Base-by-base conservation (phyloP, 768 basidiomycete genomes). In the Floccularia luteovirens region DNA sequence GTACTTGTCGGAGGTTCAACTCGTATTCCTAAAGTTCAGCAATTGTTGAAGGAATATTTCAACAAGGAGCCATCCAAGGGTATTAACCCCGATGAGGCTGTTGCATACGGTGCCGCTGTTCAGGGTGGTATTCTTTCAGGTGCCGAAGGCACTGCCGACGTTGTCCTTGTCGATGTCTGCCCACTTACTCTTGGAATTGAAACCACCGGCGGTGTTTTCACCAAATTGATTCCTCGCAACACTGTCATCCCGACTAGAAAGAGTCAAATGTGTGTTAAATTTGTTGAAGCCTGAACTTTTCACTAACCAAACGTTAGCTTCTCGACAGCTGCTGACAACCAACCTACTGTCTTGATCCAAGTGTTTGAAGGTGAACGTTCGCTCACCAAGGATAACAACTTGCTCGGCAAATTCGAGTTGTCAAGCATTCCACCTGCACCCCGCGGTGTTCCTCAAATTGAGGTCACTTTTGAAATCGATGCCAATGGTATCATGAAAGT, bases 331-430 rank as follows among this genome's bases (percentile, higher is more conserved):
- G 74, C 80, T 39, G 90, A 92, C 64, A 90, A 91, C 66, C 90
- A 93, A 60, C 79, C 80, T 40, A 82, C 81, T 60, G 89, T 94
- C 27, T 69, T 87, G 53, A 91, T 93, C 56, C 85, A 90, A 61
- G 88, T 93, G 21, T 91, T 69, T 59, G 89, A 93, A 67, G 90
- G 89, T 49, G 88, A 92, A 61, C 83, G 90, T 58, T 77, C 82
- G 24, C 76, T 82, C 56, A 90, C 90, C 35, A 90, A 85, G 69
- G 82, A 90, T 66, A 93, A 93, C 70, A 85, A 90, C 67, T 67
- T 86, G 30, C 77, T 93, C 47, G 90, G 90, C 49, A 82, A 90
- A 63, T 91, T 93, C 55, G 88, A 92, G 61, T 75, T 94, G n/a
- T 79, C 80, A 39, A 85, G 87, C 43, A 90, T 93, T 47, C 87